Evolutionary conservation across 2,329 filamentous ascomycete genomes (phyloP), one percentile per base, ranked within the genome.

Genomic region (Monilinia fructigena): DNA sequence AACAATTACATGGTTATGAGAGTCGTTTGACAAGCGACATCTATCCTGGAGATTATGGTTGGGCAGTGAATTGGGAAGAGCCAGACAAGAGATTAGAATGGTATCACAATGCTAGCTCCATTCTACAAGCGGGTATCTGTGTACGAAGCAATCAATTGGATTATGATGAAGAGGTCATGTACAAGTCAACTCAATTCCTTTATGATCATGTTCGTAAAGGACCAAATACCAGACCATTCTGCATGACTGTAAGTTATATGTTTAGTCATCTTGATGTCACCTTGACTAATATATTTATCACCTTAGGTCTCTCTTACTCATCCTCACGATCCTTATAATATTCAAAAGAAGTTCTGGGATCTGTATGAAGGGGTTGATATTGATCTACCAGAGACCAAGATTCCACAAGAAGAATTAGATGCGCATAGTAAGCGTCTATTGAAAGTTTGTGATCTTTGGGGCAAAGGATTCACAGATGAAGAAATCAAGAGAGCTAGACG

Each of bases 101-200:
- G 91, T 97, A 95, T 77, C 93, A 97, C 82, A 97, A 97, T 77
- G 93, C 93, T 79, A 93, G 91, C 75, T 97, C 93, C 8, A 94
- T 97, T 72, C 82, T 94, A 74, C 92, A 97, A 78, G 93, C 93
- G 0, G 93, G 93, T 12, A 86, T 89, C 40, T 96, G 93, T 74
- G 89, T 96, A 52, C 86, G 93, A 71, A 96, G 92, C 79, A 97
- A 97, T 80, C 93, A 97, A 82, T 84, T 97, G 63, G 93, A 97
- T 77, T 97, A 94, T 74, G 93, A 97, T 74, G 93, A 97, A 79
- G 93, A 97, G 79, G 92, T 97, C 77, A 94, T 97, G 88, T 94
- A 58, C 50, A 74, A 73, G 78, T 91, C 91, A 61, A 90, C 88
- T 53, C 93, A 97, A 78, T 97, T 93, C 76, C 82, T 97, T 60